These are phyloP conservation scores for Microcera coccophila DNA, from an alignment of 2,329 filamentous ascomycete species.

Conservation along the genomic window DNA sequence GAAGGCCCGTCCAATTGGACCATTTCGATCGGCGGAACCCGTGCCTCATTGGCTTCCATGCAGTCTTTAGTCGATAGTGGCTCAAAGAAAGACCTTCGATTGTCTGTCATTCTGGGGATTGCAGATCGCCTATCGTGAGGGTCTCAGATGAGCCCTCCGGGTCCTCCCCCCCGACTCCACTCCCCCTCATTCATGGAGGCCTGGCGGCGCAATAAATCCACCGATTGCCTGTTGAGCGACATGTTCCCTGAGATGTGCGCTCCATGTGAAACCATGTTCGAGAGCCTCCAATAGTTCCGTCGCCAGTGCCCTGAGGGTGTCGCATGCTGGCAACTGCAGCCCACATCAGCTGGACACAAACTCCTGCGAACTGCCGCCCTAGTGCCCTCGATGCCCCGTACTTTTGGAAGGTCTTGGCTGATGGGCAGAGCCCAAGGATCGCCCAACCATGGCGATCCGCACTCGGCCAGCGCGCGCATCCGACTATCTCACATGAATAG, in stretches of 20 bases:
- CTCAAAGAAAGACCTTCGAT: too few relatives aligned
- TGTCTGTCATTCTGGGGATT: too few relatives aligned
- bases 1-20: too few relatives aligned
- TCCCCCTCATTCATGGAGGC: constrained; percentile 19
- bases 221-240: too few relatives aligned
- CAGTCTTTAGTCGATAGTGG: too few relatives aligned
- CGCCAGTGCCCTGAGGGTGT: neutral
- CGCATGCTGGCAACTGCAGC: neutral
- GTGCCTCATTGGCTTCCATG: too few relatives aligned
- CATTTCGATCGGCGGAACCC: too few relatives aligned
- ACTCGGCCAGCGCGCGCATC: constrained; percentile 7
- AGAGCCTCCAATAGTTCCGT: too few relatives aligned
- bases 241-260: too few relatives aligned
- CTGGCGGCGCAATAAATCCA: neutral
- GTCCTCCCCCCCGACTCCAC: constrained; percentile 20
- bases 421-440: too few relatives aligned
- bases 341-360: neutral
- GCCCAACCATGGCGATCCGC: constrained; percentile 12
- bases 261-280: too few relatives aligned
- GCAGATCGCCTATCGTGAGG: constrained; percentile 14
- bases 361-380: constrained; percentile 14
- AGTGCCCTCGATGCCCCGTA: constrained; percentile 12
- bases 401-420: too few relatives aligned
- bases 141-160: constrained; percentile 17
- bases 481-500: constrained; percentile 6